Conservation (phyloP, 306 rosid genomes). For the Prosopis cineraria region DNA sequence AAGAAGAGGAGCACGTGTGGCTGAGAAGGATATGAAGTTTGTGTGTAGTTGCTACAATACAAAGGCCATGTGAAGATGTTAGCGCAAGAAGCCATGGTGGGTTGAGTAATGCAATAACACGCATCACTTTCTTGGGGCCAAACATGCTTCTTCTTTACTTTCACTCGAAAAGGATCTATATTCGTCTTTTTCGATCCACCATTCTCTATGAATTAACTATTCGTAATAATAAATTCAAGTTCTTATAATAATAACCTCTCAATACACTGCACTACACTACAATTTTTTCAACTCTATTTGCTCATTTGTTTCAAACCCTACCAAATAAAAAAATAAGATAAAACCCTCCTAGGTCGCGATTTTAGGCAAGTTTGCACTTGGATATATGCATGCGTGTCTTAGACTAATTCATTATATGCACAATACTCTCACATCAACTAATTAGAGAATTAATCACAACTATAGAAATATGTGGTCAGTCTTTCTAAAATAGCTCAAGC, state of each 20-base stretch:
- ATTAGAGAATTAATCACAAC: no score
- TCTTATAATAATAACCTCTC: neutral
- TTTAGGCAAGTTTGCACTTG: neutral
- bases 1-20: slow-evolving; percentile 43
- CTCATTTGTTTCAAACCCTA: neutral
- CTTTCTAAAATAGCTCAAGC: no score
- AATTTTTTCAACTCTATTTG: neutral
- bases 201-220: neutral
- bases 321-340: neutral
- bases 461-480: no score
- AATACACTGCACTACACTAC: neutral
- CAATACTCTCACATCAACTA: no score
- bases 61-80: slow-evolving; percentile 46
- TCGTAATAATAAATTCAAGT: neutral
- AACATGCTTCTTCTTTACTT: slow-evolving; percentile 54
- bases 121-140: slow-evolving; percentile 51
- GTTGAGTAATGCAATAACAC: slow-evolving; percentile 30
- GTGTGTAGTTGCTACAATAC: slow-evolving; percentile 40
- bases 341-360: neutral
- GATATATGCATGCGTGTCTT: neutral
- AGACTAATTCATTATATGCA: neutral
- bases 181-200: neutral
- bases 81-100: slow-evolving; percentile 30
- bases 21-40: slow-evolving; percentile 31
- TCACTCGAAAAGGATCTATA: neutral